A percentile compares a stretch with the other conserved stretches of the same genome.
phyloP scores from a whole-genome alignment of 1,139 yeast genomes.

The Candida sp. region DNA sequence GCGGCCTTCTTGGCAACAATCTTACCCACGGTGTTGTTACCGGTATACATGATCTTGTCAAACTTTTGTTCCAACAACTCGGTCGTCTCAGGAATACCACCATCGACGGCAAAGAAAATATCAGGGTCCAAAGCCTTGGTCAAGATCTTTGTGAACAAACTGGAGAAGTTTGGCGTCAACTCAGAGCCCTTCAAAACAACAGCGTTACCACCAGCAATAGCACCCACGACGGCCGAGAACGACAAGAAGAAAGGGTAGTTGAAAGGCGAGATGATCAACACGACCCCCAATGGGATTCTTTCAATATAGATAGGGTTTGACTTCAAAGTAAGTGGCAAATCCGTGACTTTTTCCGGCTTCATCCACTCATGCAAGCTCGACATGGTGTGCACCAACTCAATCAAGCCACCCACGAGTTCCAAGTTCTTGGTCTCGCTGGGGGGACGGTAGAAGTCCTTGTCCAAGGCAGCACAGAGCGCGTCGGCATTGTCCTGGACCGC shows the following conservation, averaged over 20 bases:
- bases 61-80: constrained; percentile 67
- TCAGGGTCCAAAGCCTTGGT: constrained; percentile 57
- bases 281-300: constrained; percentile 76
- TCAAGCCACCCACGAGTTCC: constrained; percentile 57
- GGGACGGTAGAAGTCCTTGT: constrained; percentile 69
- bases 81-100: constrained; percentile 74
- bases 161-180: constrained; percentile 65
- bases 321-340: constrained; percentile 49
- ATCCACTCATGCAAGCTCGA: constrained; percentile 65
- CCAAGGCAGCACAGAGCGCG: constrained; percentile 59
- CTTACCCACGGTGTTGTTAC: constrained; percentile 76
- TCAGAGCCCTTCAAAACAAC: constrained; percentile 87
- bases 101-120: constrained; percentile 67
- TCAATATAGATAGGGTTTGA: constrained; percentile 58
- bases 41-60: constrained; percentile 90
- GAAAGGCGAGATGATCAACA: constrained; percentile 81
- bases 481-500: constrained; percentile 66
- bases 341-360: constrained; percentile 52
- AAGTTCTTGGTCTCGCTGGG: constrained; percentile 61
- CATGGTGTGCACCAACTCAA: constrained; percentile 66
- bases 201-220: constrained; percentile 87
- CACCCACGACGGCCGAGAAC: constrained; percentile 73
- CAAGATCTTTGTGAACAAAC: constrained; percentile 59
- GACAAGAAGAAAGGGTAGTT: constrained; percentile 80
- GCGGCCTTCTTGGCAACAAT: constrained; percentile 86